phyloP scores from a whole-genome alignment of 2,329 filamentous ascomycete genomes.

The Calonectria hawksworthii region DNA sequence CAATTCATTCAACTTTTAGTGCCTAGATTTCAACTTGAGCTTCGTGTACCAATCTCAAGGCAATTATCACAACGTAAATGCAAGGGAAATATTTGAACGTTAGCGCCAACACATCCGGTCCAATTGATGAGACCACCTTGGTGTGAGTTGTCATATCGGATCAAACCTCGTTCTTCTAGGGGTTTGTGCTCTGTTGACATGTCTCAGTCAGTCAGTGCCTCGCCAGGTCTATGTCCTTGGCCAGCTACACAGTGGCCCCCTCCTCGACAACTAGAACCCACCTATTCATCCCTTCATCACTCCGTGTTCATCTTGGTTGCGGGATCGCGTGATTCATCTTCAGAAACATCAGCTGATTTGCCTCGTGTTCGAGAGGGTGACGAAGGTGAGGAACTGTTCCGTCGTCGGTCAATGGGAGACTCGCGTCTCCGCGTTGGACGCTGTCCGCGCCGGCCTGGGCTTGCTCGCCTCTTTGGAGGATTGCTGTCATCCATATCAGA shows the following conservation, averaged over 20 bases:
- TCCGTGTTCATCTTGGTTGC: constrained; percentile 35
- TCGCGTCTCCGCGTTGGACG: constrained; percentile 33
- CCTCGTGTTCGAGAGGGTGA: constrained; percentile 63
- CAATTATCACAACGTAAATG: neutral
- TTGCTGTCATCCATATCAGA: constrained; percentile 30
- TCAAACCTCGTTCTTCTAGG: neutral
- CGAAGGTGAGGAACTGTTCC: constrained; percentile 66
- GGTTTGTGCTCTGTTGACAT: constrained; percentile 13
- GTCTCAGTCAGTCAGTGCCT: constrained; percentile 26
- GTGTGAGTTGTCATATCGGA: constrained; percentile 11
- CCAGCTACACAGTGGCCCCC: neutral
- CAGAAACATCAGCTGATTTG: constrained; percentile 70
- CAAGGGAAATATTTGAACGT: constrained; percentile 26
- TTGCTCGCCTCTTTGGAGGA: constrained; percentile 23
- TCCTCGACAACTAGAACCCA: constrained; percentile 38
- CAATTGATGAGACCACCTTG: constrained; percentile 51
- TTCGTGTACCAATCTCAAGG: constrained; percentile 10
- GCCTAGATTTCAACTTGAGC: neutral
- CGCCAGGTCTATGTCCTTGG: constrained; percentile 27
- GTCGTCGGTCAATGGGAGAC: constrained; percentile 53
- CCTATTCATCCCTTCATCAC: constrained; percentile 37
- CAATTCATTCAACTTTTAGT: constrained; percentile 6
- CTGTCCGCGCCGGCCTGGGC: constrained; percentile 25
- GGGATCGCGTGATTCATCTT: constrained; percentile 48
- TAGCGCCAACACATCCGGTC: constrained; percentile 30